Evolutionary conservation across 768 basidiomycete species (phyloP).

Genomic region (Saitozyma podzolica): DNA sequence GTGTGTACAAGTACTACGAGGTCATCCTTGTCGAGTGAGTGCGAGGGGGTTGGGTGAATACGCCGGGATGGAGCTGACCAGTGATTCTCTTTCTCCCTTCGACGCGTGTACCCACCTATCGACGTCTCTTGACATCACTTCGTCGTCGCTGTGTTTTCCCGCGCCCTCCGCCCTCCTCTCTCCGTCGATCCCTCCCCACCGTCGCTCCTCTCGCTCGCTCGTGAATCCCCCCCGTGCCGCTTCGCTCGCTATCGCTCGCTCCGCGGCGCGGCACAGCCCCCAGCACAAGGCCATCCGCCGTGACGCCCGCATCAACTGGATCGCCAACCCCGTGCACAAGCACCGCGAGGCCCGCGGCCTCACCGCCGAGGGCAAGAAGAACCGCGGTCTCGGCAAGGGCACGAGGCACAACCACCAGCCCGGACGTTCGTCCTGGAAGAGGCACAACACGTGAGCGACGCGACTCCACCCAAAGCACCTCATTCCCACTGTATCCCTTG

Average conservation of each 20-base stretch:
- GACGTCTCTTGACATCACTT: background rate
- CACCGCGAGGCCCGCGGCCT: constrained; percentile 96
- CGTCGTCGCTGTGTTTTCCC: too few relatives aligned
- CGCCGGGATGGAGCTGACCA: constrained; percentile 5
- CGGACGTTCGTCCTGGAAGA: constrained; percentile 89
- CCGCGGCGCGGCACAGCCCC: constrained; percentile 32
- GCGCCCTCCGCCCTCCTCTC: too few relatives aligned
- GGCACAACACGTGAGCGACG: constrained; percentile 75
- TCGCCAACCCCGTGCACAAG: constrained; percentile 96
- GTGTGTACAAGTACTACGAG: constrained; percentile 98
- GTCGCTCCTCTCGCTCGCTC: constrained; percentile 17
- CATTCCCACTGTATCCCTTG: too few relatives aligned
- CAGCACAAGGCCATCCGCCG: constrained; percentile 71
- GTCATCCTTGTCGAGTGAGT: constrained; percentile 96
- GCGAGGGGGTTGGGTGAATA: background rate
- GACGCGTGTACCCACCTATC: background rate
- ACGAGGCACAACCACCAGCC: constrained; percentile 91
- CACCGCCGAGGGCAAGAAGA: constrained; percentile 95
- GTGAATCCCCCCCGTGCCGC: too few relatives aligned
- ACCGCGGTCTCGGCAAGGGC: constrained; percentile 96
- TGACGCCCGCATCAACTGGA: constrained; percentile 99
- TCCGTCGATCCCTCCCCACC: background rate
- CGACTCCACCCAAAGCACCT: background rate
- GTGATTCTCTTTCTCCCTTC: constrained; percentile 1
- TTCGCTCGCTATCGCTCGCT: background rate